Conservation (phyloP, 1,284 basidiomycete genomes). For the Marasmius sp. region DNA sequence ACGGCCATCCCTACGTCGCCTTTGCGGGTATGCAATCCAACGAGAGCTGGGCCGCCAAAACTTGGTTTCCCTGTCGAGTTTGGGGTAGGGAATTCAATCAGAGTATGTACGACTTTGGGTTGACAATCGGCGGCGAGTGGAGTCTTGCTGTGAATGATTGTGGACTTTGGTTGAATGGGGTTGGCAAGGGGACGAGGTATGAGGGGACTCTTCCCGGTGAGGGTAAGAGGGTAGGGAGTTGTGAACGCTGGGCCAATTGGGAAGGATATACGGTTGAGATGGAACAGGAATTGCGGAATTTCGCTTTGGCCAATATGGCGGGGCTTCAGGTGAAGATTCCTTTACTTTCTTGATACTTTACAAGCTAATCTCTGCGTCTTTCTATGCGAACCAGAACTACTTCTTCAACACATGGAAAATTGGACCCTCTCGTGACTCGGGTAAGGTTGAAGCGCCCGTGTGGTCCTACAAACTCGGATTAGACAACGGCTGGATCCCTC, state of each 20-base stretch:
- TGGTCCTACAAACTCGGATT: slow-evolving; percentile 91
- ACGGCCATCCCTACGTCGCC: slow-evolving; percentile 74
- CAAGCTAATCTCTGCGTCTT: not conserved
- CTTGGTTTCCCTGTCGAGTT: slow-evolving; percentile 58
- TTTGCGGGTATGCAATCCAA: slow-evolving; percentile 64
- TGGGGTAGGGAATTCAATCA: slow-evolving; percentile 68
- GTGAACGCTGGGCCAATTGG: slow-evolving; percentile 71
- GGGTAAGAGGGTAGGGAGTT: slow-evolving; percentile 47
- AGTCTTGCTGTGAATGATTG: slow-evolving; percentile 84
- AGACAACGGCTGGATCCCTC: slow-evolving; percentile 83
- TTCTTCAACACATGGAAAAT: slow-evolving; percentile 99
- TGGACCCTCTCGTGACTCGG: slow-evolving; percentile 62
- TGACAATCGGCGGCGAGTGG: slow-evolving; percentile 81
- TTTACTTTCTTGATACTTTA: not conserved
- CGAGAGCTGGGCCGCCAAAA: slow-evolving; percentile 55
- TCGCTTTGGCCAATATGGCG: slow-evolving; percentile 83
- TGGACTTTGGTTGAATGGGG: slow-evolving; percentile 80
- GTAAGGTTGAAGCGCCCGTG: slow-evolving; percentile 75
- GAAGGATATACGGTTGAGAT: slow-evolving; percentile 56
- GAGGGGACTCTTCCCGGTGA: slow-evolving; percentile 47
- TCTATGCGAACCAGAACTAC: slow-evolving; percentile 57
- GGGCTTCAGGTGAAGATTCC: slow-evolving; percentile 63
- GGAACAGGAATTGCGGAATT: slow-evolving; percentile 63
- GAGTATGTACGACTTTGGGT: slow-evolving; percentile 65
- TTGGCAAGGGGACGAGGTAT: slow-evolving; percentile 73